A percentile compares a stretch with the other conserved stretches of the same genome.
Conservation (phyloP, 2,329 filamentous ascomycete species). For the Nannizziopsis barbatae region DNA sequence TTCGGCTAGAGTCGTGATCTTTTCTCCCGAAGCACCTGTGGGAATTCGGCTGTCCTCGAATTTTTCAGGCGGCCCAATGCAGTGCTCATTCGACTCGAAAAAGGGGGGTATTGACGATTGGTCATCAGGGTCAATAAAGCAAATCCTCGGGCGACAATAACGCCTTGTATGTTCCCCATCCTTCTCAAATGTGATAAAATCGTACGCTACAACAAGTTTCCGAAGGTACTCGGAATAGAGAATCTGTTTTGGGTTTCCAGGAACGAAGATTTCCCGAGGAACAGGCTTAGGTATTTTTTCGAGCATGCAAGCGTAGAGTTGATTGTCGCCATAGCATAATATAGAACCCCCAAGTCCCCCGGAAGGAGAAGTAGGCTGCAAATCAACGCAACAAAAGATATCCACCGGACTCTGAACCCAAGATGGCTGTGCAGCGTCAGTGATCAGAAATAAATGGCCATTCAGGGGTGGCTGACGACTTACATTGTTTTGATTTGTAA, state of each 20-base stretch:
- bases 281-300: constrained; percentile 33
- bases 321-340: constrained; percentile 38
- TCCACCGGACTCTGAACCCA: constrained; percentile 29
- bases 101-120: constrained; percentile 4
- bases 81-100: constrained; percentile 2
- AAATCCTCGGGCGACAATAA: constrained; percentile 27
- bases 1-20: constrained; percentile 33
- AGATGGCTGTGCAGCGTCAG: constrained; percentile 24
- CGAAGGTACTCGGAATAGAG: constrained; percentile 37
- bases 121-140: constrained; percentile 31
- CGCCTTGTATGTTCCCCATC: constrained; percentile 23
- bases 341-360: constrained; percentile 33
- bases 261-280: constrained; percentile 30
- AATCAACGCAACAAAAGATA: constrained; percentile 28
- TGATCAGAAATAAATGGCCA: background rate
- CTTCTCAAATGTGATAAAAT: constrained; percentile 20
- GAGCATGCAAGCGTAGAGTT: constrained; percentile 40
- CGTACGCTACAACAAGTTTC: constrained; percentile 42
- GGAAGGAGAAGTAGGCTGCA: constrained; percentile 15
- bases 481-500: constrained; percentile 35
- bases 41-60: constrained; percentile 20
- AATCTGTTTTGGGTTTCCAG: constrained; percentile 34
- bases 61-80: constrained; percentile 4
- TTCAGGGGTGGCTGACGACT: constrained; percentile 14
- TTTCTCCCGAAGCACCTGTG: constrained; percentile 30